phyloP scores from a whole-genome alignment of 768 basidiomycete species.

The Rhodotorula diobovata region DNA sequence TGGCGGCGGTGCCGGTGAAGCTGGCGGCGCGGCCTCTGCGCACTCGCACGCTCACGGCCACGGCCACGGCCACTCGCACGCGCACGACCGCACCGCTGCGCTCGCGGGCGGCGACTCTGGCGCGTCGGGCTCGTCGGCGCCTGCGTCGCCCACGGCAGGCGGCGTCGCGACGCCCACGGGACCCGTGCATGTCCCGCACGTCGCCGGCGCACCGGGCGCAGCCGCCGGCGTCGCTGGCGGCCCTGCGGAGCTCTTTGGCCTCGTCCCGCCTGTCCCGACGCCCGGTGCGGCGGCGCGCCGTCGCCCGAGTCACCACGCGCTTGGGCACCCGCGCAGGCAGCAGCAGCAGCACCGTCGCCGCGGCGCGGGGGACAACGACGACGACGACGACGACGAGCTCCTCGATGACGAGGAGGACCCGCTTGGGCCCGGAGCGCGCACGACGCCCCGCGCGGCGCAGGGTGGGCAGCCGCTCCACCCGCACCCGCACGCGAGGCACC shows the following conservation, averaged over 20 bases:
- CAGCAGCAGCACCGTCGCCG: neutral
- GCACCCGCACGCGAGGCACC: too few relatives aligned
- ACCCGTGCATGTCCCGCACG: neutral
- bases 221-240: too few relatives aligned
- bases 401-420: neutral
- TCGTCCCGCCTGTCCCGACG: neutral
- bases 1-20: neutral
- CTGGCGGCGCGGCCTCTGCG: neutral
- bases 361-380: neutral
- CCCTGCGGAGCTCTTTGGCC: neutral
- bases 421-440: neutral
- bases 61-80: constrained; percentile 4
- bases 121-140: neutral
- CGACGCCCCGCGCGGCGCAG: neutral
- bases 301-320: neutral
- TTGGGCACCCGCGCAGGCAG: neutral
- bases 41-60: neutral
- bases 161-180: neutral
- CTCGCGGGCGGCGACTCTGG: neutral
- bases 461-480: neutral
- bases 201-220: neutral
- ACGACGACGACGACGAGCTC: neutral
- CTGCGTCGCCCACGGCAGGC: neutral
- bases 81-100: neutral
- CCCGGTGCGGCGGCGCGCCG: neutral